These are phyloP conservation scores for Ehretia macrophylla DNA, from an alignment of 257 asterid species.

Conservation along the genomic window DNA sequence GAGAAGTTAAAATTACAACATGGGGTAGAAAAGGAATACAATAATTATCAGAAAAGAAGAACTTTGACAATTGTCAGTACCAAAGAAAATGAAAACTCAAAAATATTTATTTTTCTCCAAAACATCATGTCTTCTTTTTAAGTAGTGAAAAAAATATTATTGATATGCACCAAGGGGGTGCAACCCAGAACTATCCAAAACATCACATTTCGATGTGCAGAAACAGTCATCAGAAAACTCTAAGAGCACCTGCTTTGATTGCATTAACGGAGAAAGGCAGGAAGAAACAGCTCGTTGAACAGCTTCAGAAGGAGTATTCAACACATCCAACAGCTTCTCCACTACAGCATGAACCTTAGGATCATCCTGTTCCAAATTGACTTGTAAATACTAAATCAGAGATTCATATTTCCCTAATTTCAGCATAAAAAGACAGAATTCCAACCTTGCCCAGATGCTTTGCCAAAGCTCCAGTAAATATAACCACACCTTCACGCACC, in stretches of 20 bases:
- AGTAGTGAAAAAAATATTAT: no score
- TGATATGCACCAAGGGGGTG: no score
- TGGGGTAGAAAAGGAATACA: no score
- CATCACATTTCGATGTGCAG: no score
- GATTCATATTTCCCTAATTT: constrained; percentile 8
- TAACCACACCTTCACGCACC: constrained; percentile 99
- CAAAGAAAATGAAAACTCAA: no score
- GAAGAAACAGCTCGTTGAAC: constrained; percentile 93
- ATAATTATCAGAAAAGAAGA: no score
- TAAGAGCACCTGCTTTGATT: constrained; percentile 72
- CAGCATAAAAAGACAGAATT: constrained; percentile 6
- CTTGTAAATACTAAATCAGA: constrained; percentile 8
- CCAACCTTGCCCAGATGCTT: constrained; percentile 84
- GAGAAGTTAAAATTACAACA: no score
- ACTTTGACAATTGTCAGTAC: no score
- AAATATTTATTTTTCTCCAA: no score
- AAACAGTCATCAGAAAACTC: no score
- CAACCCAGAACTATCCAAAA: no score
- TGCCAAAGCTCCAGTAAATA: constrained; percentile 94
- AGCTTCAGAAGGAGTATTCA: constrained; percentile 96
- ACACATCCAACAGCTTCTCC: constrained; percentile 91
- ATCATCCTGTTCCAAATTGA: constrained; percentile 54
- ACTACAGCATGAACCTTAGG: constrained; percentile 97
- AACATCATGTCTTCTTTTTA: no score
- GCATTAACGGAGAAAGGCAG: constrained; percentile 94